Evolutionary conservation across 129 eudicot species (phyloP).

Genomic region (Deinandra increscens): DNA sequence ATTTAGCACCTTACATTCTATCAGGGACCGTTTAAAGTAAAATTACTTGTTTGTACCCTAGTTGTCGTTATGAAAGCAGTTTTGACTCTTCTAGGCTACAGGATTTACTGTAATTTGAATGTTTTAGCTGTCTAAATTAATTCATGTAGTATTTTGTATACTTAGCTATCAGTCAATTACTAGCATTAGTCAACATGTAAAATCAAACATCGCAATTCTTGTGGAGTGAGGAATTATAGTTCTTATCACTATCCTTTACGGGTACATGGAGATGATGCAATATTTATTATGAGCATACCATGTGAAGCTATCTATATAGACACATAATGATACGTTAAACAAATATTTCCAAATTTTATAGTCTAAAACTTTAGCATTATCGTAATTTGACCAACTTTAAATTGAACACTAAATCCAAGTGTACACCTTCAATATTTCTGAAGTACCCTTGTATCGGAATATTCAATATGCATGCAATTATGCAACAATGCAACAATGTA

Average conservation of each 20-base stretch:
- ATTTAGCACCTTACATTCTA: neutral
- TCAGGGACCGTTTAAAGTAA: neutral
- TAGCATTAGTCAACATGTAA: neutral
- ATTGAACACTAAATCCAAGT: neutral
- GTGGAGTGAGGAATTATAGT: neutral
- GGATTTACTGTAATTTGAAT: neutral
- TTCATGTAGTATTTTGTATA: neutral
- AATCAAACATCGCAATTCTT: neutral
- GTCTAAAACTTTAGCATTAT: neutral
- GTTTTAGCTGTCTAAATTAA: neutral
- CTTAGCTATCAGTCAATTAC: neutral
- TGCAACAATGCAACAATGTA: neutral
- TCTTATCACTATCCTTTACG: neutral
- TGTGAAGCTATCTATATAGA: neutral
- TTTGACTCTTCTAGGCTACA: neutral
- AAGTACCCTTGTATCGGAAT: neutral
- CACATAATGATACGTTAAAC: neutral
- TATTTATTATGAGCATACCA: neutral
- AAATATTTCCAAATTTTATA: neutral
- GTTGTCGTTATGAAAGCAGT: neutral
- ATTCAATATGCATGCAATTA: neutral
- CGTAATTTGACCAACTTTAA: neutral
- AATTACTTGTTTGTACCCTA: neutral
- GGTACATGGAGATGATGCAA: neutral
- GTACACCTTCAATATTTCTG: neutral